Conservation (phyloP, 805 yeast genomes). For the Hanseniaspora pseudoguilliermondii region DNA sequence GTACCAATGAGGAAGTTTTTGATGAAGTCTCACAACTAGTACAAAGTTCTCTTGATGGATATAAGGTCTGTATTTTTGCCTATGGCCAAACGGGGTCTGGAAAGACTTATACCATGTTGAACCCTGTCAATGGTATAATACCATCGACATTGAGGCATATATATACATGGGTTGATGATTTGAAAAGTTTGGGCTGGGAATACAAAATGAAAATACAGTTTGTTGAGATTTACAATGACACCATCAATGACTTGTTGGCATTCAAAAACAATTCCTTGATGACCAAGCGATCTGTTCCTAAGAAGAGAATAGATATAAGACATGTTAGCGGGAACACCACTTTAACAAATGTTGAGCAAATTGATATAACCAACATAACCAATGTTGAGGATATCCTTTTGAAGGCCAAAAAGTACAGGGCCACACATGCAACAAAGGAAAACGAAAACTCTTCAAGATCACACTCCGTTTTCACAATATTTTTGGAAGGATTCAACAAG, state of each 20-base stretch:
- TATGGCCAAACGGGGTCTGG: slow-evolving; percentile 98
- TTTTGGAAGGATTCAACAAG: slow-evolving; percentile 42
- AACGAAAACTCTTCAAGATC: slow-evolving; percentile 85
- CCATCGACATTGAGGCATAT: slow-evolving; percentile 63
- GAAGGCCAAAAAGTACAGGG: slow-evolving; percentile 47
- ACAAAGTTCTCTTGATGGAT: slow-evolving; percentile 78
- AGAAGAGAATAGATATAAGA: slow-evolving; percentile 51
- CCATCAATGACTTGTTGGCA: slow-evolving; percentile 51
- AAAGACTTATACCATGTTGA: slow-evolving; percentile 82
- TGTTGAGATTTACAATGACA: slow-evolving; percentile 81
- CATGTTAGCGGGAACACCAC: slow-evolving; percentile 52
- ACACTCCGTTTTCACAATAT: slow-evolving; percentile 65
- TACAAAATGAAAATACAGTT: slow-evolving; percentile 59
- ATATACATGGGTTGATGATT: slow-evolving; percentile 39
- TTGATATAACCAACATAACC: slow-evolving; percentile 34
- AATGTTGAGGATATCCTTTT: slow-evolving; percentile 41
- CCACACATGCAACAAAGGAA: slow-evolving; percentile 69
- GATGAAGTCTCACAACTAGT: slow-evolving; percentile 76
- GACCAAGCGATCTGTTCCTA: slow-evolving; percentile 16
- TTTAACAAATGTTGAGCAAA: slow-evolving; percentile 45
- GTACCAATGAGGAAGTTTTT: slow-evolving; percentile 53
- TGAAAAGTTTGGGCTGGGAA: slow-evolving; percentile 48
- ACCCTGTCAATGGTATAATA: slow-evolving; percentile 60
- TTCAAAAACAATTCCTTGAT: background rate
- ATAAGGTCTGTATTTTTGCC: slow-evolving; percentile 84